These are phyloP conservation scores for Parmelia sp. DNA, from an alignment of 495 filamentous ascomycete species.

Conservation along the genomic window DNA sequence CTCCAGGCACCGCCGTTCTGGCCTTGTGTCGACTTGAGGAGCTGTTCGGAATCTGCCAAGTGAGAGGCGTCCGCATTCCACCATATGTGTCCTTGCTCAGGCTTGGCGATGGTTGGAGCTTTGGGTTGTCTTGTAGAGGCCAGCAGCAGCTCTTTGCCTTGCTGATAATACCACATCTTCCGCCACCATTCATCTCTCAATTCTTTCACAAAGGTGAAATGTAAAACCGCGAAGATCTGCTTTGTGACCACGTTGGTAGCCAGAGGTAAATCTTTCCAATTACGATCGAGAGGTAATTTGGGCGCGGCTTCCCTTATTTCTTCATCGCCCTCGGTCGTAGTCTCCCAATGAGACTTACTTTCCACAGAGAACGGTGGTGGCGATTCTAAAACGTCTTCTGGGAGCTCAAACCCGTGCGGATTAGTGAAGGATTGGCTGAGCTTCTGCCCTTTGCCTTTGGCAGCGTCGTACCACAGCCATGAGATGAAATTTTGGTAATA, in stretches of 20 bases:
- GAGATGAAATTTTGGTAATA: slow-evolving; percentile 22
- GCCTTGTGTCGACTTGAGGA: slow-evolving; percentile 7
- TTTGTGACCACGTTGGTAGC: slow-evolving; percentile 24
- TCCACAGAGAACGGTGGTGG: slow-evolving; percentile 33
- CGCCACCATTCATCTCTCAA: slow-evolving; percentile 21
- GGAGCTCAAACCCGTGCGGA: slow-evolving; percentile 39
- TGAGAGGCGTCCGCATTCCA: slow-evolving; percentile 18
- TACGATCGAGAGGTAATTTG: slow-evolving; percentile 20
- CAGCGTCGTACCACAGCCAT: slow-evolving; percentile 17
- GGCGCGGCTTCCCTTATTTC: slow-evolving; percentile 30
- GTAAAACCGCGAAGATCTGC: slow-evolving; percentile 20
- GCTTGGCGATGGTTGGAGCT: slow-evolving; percentile 12
- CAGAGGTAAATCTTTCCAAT: slow-evolving; percentile 19
- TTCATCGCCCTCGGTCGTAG: slow-evolving; percentile 5
- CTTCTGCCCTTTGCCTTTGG: slow-evolving; percentile 11
- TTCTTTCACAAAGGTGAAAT: slow-evolving; percentile 26
- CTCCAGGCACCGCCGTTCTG: slow-evolving; percentile 20
- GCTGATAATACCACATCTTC: slow-evolving; percentile 25
- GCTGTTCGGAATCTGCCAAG: slow-evolving; percentile 20
- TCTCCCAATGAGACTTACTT: slow-evolving; percentile 34
- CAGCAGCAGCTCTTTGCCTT: slow-evolving; percentile 19
- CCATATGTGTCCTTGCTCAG: slow-evolving; percentile 23
- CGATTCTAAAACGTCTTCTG: slow-evolving; percentile 32
- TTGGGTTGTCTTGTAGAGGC: slow-evolving; percentile 15
- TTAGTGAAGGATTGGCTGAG: slow-evolving; percentile 14